These are phyloP conservation scores for Scedosporium minutisporum DNA, from an alignment of 2,329 filamentous ascomycete genomes.

Conservation along the genomic window DNA sequence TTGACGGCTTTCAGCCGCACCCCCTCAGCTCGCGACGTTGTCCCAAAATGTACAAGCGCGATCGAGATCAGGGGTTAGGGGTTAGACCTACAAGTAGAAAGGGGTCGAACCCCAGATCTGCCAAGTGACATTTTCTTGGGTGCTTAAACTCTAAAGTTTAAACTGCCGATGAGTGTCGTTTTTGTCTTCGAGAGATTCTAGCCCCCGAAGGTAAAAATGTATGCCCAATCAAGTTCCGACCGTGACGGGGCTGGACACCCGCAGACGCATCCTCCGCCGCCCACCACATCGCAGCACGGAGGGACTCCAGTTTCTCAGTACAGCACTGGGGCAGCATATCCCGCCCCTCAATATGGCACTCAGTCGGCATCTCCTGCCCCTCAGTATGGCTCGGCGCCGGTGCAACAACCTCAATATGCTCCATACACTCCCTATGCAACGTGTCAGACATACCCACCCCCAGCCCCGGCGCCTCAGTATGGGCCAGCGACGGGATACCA, in stretches of 20 bases:
- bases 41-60: not conserved
- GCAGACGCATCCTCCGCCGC: not conserved
- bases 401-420: too few species aligned
- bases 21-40: not conserved
- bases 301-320: not conserved
- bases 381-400: not conserved
- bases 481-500: not conserved
- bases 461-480: not conserved
- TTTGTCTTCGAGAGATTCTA: not conserved
- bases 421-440: too few species aligned
- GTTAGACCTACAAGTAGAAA: not conserved
- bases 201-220: not conserved
- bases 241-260: not conserved
- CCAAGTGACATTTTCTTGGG: not conserved
- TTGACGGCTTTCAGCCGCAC: not conserved
- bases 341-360: not conserved
- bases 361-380: not conserved
- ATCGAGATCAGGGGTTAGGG: not conserved
- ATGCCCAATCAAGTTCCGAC: not conserved
- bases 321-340: not conserved
- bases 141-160: not conserved
- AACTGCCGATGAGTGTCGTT: not conserved
- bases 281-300: not conserved
- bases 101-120: not conserved
- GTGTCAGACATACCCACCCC: too few species aligned